Conservation (phyloP, 306 rosid species). For the Malus asiatica region DNA sequence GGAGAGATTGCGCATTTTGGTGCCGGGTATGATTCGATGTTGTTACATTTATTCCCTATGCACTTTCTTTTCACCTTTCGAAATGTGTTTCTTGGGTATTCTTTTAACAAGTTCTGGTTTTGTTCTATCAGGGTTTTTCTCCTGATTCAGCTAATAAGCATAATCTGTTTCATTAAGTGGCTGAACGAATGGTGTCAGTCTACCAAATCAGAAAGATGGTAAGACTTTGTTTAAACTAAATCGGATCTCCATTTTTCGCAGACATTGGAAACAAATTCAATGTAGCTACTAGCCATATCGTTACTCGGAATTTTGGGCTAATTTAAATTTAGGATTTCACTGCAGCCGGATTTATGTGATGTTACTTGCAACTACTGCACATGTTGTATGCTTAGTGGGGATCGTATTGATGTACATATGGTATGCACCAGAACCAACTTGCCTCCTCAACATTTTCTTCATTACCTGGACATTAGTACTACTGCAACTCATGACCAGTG, state of each 20-base stretch:
- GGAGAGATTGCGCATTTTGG: constrained; percentile 86
- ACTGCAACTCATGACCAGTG: constrained; percentile 87
- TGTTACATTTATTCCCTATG: constrained; percentile 2
- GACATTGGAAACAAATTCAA: neutral
- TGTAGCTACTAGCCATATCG: neutral
- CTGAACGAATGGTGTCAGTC: constrained; percentile 56
- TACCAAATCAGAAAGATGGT: constrained; percentile 77
- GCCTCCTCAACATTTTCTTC: constrained; percentile 89
- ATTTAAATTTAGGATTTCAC: constrained; percentile 4
- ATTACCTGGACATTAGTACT: constrained; percentile 89
- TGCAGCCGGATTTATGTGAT: constrained; percentile 81
- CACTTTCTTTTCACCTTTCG: neutral
- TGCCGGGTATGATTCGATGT: constrained; percentile 61
- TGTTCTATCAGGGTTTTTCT: constrained; percentile 81
- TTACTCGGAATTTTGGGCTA: neutral
- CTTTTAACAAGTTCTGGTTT: constrained; percentile 5
- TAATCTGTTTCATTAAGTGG: constrained; percentile 88
- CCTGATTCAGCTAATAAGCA: constrained; percentile 81
- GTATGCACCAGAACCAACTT: constrained; percentile 82
- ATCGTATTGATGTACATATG: constrained; percentile 81
- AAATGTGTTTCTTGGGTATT: neutral
- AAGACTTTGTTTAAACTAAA: constrained; percentile 15
- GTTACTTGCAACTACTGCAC: constrained; percentile 58
- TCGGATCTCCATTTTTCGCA: neutral
- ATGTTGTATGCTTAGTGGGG: constrained; percentile 72